These are phyloP conservation scores for Cladosporium sp. DNA, from an alignment of 2,329 filamentous ascomycete species.

Conservation along the genomic window DNA sequence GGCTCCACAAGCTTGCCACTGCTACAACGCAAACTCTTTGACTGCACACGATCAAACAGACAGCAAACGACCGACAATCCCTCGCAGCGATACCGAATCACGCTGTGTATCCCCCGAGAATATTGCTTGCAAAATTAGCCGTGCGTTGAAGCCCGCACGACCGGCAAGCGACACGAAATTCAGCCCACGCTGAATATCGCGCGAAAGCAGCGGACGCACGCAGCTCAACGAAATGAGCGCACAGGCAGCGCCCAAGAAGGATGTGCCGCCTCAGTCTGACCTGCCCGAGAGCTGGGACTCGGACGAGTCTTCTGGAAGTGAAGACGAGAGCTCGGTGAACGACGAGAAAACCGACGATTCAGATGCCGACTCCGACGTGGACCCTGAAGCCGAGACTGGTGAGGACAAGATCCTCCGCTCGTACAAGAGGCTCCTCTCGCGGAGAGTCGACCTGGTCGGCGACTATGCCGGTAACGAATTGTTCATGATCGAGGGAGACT, in stretches of 20 bases:
- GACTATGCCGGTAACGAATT: slow-evolving; percentile 70
- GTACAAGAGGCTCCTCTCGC: slow-evolving; percentile 40
- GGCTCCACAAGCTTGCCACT: background rate
- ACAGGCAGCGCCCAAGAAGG: slow-evolving; percentile 7
- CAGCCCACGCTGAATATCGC: background rate
- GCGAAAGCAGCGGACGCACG: slow-evolving; percentile 5
- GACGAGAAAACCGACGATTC: slow-evolving; percentile 10
- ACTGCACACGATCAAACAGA: background rate
- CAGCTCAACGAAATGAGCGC: slow-evolving; percentile 12
- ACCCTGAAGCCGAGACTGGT: slow-evolving; percentile 12
- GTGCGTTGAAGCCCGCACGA: too few species aligned
- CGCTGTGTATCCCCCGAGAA: too few species aligned
- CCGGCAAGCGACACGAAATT: background rate
- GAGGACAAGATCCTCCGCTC: slow-evolving; percentile 14
- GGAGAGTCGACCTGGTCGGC: slow-evolving; percentile 60
- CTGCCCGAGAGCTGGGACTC: slow-evolving; percentile 12
- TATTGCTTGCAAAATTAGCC: too few species aligned
- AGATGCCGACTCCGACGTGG: slow-evolving; percentile 13
- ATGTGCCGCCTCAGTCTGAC: slow-evolving; percentile 1
- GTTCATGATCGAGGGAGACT: slow-evolving; percentile 68
- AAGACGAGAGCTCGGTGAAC: slow-evolving; percentile 6
- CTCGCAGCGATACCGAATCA: too few species aligned
- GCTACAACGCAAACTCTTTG: background rate
- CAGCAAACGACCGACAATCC: too few species aligned
- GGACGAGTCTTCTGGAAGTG: slow-evolving; percentile 9